Conservation (phyloP, 2,329 filamentous ascomycete genomes). For the Neobulgaria alba region DNA sequence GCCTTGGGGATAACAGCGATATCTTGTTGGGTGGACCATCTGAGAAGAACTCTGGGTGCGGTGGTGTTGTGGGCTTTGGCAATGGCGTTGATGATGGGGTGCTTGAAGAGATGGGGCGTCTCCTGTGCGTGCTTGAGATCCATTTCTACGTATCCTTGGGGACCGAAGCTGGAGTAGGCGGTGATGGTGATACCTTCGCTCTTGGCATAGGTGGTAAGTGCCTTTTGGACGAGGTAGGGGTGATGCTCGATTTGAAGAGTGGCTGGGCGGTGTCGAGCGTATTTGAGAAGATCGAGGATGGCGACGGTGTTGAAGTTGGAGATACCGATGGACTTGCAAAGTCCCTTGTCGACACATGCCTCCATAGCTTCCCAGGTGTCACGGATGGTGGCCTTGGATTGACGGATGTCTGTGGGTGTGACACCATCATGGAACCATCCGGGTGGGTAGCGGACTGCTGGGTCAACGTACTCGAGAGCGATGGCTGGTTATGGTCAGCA, state of each 20-base stretch:
- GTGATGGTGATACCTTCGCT: slow-evolving; percentile 50
- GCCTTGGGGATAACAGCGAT: slow-evolving; percentile 79
- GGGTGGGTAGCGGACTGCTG: slow-evolving; percentile 6
- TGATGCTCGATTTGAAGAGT: slow-evolving; percentile 82
- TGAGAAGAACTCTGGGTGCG: slow-evolving; percentile 71
- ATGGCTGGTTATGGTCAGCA: background rate
- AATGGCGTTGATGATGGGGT: slow-evolving; percentile 54
- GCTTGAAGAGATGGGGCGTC: slow-evolving; percentile 61
- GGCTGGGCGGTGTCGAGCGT: slow-evolving; percentile 64
- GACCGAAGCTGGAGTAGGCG: slow-evolving; percentile 61
- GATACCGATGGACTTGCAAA: slow-evolving; percentile 66
- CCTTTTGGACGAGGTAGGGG: slow-evolving; percentile 70
- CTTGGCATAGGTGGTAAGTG: slow-evolving; percentile 53
- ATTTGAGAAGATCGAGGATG: slow-evolving; percentile 65
- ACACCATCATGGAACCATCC: background rate
- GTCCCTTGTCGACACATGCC: slow-evolving; percentile 55
- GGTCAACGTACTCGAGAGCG: slow-evolving; percentile 18
- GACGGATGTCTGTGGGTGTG: background rate
- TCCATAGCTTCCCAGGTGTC: slow-evolving; percentile 79
- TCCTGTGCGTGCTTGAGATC: slow-evolving; percentile 46
- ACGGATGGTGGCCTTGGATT: slow-evolving; percentile 59
- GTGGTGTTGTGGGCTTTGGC: slow-evolving; percentile 64
- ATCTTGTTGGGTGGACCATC: slow-evolving; percentile 79
- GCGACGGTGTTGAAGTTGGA: slow-evolving; percentile 73
- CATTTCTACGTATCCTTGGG: slow-evolving; percentile 67